Evolutionary conservation across 805 yeast genomes (phyloP).

Genomic region (Nakazawaea sp.): DNA sequence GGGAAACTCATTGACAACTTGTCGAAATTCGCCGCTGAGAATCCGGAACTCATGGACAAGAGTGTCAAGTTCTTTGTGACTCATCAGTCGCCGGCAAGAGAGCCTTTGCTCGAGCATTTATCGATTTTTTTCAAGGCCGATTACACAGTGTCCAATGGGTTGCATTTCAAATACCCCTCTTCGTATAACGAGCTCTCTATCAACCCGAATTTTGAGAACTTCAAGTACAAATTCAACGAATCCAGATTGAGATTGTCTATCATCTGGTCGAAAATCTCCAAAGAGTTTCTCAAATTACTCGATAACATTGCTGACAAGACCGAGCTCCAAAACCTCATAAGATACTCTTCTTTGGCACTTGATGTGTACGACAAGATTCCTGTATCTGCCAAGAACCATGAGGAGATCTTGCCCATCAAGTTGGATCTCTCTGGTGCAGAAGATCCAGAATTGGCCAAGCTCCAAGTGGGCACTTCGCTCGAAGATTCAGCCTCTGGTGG

Average conservation of each 20-base stretch:
- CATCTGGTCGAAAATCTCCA: constrained; percentile 54
- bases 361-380: constrained; percentile 60
- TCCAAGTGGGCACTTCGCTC: background rate
- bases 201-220: constrained; percentile 56
- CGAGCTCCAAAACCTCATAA: constrained; percentile 25
- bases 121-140: constrained; percentile 64
- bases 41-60: constrained; percentile 20
- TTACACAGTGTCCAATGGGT: constrained; percentile 64
- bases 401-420: constrained; percentile 24
- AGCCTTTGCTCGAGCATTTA: constrained; percentile 61
- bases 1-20: constrained; percentile 54
- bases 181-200: constrained; percentile 63
- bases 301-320: constrained; percentile 31
- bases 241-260: constrained; percentile 55
- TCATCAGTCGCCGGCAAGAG: constrained; percentile 67
- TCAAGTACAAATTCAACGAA: constrained; percentile 54
- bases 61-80: constrained; percentile 57
- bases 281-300: constrained; percentile 36
- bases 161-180: constrained; percentile 65
- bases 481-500: constrained; percentile 15
- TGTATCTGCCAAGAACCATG: constrained; percentile 30
- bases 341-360: constrained; percentile 47
- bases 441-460: constrained; percentile 1
- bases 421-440: constrained; percentile 16
- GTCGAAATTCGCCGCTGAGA: constrained; percentile 28